phyloP scores from a whole-genome alignment of 345 rosid genomes.

The Eucalyptus grandis region DNA sequence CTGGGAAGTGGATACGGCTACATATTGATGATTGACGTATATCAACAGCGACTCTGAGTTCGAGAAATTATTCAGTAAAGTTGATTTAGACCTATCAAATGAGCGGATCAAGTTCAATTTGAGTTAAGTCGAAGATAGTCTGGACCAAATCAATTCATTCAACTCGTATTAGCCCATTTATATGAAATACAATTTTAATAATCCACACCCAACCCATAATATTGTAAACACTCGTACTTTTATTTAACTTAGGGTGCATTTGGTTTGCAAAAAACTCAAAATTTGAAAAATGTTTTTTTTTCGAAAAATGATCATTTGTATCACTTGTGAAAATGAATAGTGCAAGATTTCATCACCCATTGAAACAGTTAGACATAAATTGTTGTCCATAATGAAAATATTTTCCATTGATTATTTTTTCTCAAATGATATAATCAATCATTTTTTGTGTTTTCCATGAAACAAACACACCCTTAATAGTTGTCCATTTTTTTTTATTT shows the following conservation, averaged over 20 bases:
- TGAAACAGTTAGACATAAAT: too few species aligned
- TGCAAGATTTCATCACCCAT: too few species aligned
- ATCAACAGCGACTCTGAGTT: neutral
- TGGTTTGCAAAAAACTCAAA: accelerated
- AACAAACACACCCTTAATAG: neutral
- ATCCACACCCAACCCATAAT: neutral
- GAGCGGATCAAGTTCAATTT: accelerated
- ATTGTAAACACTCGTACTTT: neutral
- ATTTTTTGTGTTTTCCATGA: accelerated
- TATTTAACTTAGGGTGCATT: too few species aligned
- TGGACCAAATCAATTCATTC: neutral
- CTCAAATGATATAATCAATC: too few species aligned
- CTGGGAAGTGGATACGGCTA: neutral
- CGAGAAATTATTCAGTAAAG: neutral
- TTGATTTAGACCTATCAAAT: neutral
- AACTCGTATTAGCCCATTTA: neutral
- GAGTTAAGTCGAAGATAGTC: accelerated
- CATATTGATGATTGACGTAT: neutral
- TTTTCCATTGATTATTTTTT: too few species aligned
- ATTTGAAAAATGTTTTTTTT: too few species aligned
- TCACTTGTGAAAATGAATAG: too few species aligned
- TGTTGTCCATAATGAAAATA: too few species aligned
- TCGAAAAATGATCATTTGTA: too few species aligned
- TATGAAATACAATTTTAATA: neutral
- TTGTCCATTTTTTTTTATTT: neutral